Percentiles rank a stretch among this genome's conserved stretches.
Conservation (phyloP, 2,329 filamentous ascomycete species). For the Apiospora hydei region DNA sequence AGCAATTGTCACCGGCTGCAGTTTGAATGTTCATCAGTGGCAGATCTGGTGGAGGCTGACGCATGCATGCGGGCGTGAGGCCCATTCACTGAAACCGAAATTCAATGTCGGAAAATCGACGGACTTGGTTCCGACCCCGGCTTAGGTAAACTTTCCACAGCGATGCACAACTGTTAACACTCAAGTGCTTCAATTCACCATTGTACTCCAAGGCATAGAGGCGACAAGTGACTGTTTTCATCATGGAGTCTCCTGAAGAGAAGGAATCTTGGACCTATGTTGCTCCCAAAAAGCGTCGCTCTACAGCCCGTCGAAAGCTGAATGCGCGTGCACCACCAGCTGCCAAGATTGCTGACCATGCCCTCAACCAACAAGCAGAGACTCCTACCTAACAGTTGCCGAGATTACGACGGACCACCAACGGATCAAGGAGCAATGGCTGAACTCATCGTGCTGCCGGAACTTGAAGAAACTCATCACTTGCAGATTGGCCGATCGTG, state of each 20-base stretch:
- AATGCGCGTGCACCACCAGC: not conserved
- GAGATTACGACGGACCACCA: slow-evolving; percentile 37
- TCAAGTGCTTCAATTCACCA: not conserved
- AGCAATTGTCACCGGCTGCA: not conserved
- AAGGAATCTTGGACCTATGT: slow-evolving; percentile 22
- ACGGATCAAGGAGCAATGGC: slow-evolving; percentile 36
- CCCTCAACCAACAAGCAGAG: not conserved
- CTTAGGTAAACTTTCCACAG: slow-evolving; percentile 14
- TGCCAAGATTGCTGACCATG: not conserved
- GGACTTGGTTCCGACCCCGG: not conserved
- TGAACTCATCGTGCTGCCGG: slow-evolving; percentile 39
- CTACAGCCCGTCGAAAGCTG: not conserved
- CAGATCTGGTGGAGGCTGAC: not conserved
- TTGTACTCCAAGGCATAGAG: not conserved
- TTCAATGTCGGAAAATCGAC: slow-evolving; percentile 9
- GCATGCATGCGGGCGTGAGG: not conserved
- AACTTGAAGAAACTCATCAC: slow-evolving; percentile 46
- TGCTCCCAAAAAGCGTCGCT: slow-evolving; percentile 5
- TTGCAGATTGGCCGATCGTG: slow-evolving; percentile 31
- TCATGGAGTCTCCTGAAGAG: slow-evolving; percentile 4
- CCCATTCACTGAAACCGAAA: not conserved
- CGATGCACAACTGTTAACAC: not conserved
- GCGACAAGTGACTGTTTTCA: not conserved
- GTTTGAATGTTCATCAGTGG: not conserved
- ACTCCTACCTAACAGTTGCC: slow-evolving; percentile 31